A percentile compares a stretch with the other conserved stretches of the same genome.
phyloP scores from a whole-genome alignment of 768 basidiomycete species.

The Mycena olivaceomarginata region DNA sequence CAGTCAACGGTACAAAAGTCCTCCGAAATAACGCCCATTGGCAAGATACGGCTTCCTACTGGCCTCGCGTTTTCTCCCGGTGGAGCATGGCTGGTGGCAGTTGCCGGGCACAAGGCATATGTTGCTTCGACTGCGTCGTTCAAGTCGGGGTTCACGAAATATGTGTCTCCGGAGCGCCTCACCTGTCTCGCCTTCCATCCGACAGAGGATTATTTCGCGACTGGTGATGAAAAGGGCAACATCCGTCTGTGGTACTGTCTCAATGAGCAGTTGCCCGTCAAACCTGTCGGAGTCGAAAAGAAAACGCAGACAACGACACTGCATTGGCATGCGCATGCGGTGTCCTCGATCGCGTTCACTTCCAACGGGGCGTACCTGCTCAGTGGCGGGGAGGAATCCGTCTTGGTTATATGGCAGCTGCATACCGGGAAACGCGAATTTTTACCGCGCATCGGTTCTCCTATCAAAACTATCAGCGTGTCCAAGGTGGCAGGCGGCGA shows the following conservation, averaged over 20 bases:
- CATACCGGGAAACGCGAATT: slow-evolving; percentile 93
- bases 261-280: slow-evolving; percentile 71
- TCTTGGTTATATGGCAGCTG: slow-evolving; percentile 98
- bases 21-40: slow-evolving; percentile 72
- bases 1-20: slow-evolving; percentile 64
- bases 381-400: slow-evolving; percentile 96
- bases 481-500: slow-evolving; percentile 70
- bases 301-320: slow-evolving; percentile 89
- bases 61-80: slow-evolving; percentile 85
- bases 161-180: slow-evolving; percentile 85
- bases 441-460: slow-evolving; percentile 93
- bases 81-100: slow-evolving; percentile 86
- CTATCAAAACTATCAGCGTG: slow-evolving; percentile 83
- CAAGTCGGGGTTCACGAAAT: slow-evolving; percentile 85
- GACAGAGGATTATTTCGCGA: slow-evolving; percentile 94
- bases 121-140: slow-evolving; percentile 76
- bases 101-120: slow-evolving; percentile 87
- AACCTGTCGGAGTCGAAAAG: slow-evolving; percentile 81
- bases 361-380: slow-evolving; percentile 94
- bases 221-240: slow-evolving; percentile 90
- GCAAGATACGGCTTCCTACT: slow-evolving; percentile 79
- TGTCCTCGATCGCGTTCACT: slow-evolving; percentile 91
- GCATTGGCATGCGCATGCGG: slow-evolving; percentile 98
- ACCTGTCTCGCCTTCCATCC: slow-evolving; percentile 94
- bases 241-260: slow-evolving; percentile 97